These are phyloP conservation scores for Cornus controversa DNA, from an alignment of 148 eudicot species.

Conservation along the genomic window DNA sequence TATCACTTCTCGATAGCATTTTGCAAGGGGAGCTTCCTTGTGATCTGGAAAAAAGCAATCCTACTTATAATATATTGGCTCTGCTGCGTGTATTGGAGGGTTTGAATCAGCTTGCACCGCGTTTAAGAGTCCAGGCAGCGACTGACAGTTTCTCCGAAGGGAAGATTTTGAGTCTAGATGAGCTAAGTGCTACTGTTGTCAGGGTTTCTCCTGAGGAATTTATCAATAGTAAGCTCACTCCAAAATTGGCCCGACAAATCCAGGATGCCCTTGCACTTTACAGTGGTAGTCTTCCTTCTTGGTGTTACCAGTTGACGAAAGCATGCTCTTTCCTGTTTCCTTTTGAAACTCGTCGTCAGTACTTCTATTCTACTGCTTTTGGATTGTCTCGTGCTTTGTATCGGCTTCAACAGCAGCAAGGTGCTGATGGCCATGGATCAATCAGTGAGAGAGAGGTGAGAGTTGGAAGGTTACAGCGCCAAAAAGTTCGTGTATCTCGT, in stretches of 20 bases:
- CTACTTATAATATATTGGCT: slow-evolving; percentile 79
- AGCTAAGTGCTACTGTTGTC: slow-evolving; percentile 42
- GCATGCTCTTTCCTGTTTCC: slow-evolving; percentile 98
- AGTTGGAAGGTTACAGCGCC: slow-evolving; percentile 92
- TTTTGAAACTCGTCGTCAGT: slow-evolving; percentile 91
- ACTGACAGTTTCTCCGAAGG: slow-evolving; percentile 78
- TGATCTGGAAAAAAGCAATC: slow-evolving; percentile 77
- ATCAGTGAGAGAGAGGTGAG: slow-evolving; percentile 78
- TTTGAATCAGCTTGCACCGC: slow-evolving; percentile 94
- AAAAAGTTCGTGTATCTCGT: slow-evolving; percentile 95
- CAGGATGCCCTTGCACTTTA: slow-evolving; percentile 98
- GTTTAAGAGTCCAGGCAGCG: slow-evolving; percentile 66
- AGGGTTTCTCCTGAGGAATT: slow-evolving; percentile 77
- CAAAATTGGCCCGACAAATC: slow-evolving; percentile 91
- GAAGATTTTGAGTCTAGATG: slow-evolving; percentile 53
- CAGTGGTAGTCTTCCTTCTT: slow-evolving; percentile 96
- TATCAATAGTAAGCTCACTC: slow-evolving; percentile 84
- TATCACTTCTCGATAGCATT: slow-evolving; percentile 81
- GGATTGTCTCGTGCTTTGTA: slow-evolving; percentile 90
- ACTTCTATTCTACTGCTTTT: slow-evolving; percentile 95
- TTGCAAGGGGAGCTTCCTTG: slow-evolving; percentile 93
- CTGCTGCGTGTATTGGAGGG: slow-evolving; percentile 88
- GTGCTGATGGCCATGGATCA: slow-evolving; percentile 87
- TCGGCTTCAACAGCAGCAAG: slow-evolving; percentile 97
- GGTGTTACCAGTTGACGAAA: slow-evolving; percentile 97